Conservation (phyloP, 352 stramenopile genomes). For the Pythium grandisporangium region DNA sequence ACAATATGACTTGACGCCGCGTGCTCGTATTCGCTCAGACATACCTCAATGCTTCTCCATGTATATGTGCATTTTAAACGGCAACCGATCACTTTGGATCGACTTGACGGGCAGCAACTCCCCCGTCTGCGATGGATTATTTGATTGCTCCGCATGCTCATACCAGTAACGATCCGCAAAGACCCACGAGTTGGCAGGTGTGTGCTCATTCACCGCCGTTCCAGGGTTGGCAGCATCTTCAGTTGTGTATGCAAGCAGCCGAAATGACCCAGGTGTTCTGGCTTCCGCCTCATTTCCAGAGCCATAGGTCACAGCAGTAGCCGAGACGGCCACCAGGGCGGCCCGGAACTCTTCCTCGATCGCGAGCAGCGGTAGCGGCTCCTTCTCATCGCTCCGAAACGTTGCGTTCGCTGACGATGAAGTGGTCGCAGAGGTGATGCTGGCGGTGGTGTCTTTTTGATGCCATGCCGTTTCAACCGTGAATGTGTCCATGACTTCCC, state of each 20-base stretch:
- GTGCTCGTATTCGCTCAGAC: too few species aligned
- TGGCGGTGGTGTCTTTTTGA: slow-evolving; percentile 4
- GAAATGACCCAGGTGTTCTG: slow-evolving; percentile 31
- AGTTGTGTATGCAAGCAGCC: slow-evolving; percentile 50
- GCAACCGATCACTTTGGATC: slow-evolving; percentile 19
- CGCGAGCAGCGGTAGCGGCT: slow-evolving; percentile 25
- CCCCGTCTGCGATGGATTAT: slow-evolving; percentile 5
- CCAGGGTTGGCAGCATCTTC: slow-evolving; percentile 27
- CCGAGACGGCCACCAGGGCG: slow-evolving; percentile 45
- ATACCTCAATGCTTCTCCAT: too few species aligned
- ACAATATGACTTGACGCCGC: too few species aligned
- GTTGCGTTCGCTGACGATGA: too few species aligned
- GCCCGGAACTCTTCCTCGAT: slow-evolving; percentile 59
- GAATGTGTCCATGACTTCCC: slow-evolving; percentile 30
- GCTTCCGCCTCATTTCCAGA: background rate
- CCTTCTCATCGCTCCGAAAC: slow-evolving; percentile 13
- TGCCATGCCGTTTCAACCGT: slow-evolving; percentile 46
- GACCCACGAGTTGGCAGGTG: slow-evolving; percentile 57
- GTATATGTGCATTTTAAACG: slow-evolving; percentile 58
- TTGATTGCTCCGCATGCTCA: slow-evolving; percentile 7
- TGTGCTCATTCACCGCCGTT: slow-evolving; percentile 26
- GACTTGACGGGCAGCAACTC: slow-evolving; percentile 37
- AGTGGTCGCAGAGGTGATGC: background rate
- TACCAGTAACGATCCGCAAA: slow-evolving; percentile 48
- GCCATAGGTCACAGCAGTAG: slow-evolving; percentile 12